A percentile compares a stretch with the other conserved stretches of the same genome.
These are phyloP conservation scores for Fusarium camptoceras DNA, from an alignment of 2,329 filamentous ascomycete species.

Conservation along the genomic window DNA sequence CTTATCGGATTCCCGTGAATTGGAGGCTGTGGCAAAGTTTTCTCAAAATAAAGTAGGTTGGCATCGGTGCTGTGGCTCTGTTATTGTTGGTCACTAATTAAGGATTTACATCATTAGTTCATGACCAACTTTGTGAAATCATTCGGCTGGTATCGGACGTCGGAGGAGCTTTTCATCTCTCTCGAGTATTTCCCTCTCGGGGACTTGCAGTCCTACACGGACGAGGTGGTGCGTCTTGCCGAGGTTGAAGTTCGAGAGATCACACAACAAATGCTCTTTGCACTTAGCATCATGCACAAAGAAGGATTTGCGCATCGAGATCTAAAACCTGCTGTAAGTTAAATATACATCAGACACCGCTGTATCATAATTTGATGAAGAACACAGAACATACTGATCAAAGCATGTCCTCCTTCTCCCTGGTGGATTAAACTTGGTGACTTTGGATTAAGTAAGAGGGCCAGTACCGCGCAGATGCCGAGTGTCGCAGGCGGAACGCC, in stretches of 20 bases:
- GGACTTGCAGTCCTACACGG: not conserved
- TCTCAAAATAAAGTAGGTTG: not conserved
- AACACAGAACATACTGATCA: no score
- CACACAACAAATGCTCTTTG: not conserved
- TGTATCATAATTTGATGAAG: no score
- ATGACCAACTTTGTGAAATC: not conserved
- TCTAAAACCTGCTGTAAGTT: slow-evolving; percentile 3
- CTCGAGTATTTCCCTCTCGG: not conserved
- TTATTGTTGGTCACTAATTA: no score
- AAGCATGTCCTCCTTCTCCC: no score
- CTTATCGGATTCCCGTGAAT: not conserved
- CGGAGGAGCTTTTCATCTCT: not conserved
- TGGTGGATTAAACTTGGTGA: no score
- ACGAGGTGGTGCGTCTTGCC: not conserved
- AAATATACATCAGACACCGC: no score
- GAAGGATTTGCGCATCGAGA: slow-evolving; percentile 3
- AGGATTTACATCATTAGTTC: not conserved
- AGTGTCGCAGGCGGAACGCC: no score
- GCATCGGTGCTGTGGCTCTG: not conserved
- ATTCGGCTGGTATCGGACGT: not conserved
- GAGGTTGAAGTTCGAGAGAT: not conserved
- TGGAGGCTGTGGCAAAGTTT: not conserved
- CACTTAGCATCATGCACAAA: not conserved
- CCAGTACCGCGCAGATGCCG: no score
- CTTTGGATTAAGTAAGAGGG: no score